Evolutionary conservation across 768 basidiomycete species (phyloP), one percentile per base, ranked within the genome.

Genomic region (Termitomyces sp.): DNA sequence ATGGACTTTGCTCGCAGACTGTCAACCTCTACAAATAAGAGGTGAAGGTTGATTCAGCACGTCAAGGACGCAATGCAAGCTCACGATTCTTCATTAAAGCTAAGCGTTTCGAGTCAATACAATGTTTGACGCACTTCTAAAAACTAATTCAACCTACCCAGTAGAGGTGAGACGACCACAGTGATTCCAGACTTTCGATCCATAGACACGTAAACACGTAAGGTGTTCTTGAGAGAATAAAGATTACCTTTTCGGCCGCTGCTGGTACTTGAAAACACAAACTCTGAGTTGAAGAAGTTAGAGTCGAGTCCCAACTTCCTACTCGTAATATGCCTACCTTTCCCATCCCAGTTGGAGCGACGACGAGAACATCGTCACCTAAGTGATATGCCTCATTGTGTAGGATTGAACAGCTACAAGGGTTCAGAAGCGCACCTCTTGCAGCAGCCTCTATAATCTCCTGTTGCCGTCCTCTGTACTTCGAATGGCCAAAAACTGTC

Each of bases 341-440:
- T 34, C 92, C 92, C 88, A 93, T 90, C 4, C 92, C 90, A 10
- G 92, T 94, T 0, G 92, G 90, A 17, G 91, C 92, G 3, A 92
- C 77, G 10, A 91, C 89, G 48, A 92, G 79, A 14, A 92, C 83
- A 69, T 92, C 90, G 9, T 70, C 71, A 4, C 87, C 90, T 90
- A 55, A 5, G 35, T 37, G 37, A 37, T 21, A 14, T 25, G 17
- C 14, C 2, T 21, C 35, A 11, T 51, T n/a, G 44, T 5, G 57
- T 43, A 8, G 21, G 25, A n/a, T 27, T 40, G 46, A 40, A 21
- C 17, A 23, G 12, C 7, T 12, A 7, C 2, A 29, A 10, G 2
- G 8, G 21, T 27, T 52, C 11, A 42, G 8, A 27, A 41, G 44
- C 73, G 19, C 56, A 84, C 90, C 89, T 61, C 70, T 69, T 29